These are phyloP conservation scores for Penicillium rolfsii DNA, from an alignment of 2,329 filamentous ascomycete species.

Conservation along the genomic window DNA sequence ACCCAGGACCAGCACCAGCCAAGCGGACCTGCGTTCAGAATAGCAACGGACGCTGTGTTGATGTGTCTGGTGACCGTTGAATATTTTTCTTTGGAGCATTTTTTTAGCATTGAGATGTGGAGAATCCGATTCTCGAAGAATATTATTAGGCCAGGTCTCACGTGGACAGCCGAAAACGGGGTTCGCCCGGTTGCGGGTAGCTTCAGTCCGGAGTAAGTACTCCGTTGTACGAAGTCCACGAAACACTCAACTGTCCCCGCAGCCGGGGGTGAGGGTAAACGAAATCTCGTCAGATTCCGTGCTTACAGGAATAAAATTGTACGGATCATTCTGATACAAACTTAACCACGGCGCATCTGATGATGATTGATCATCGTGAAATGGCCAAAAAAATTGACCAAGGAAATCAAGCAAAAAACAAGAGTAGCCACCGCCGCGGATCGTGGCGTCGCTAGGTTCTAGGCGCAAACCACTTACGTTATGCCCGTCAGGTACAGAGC, in stretches of 20 bases:
- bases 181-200: slow-evolving; percentile 1
- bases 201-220: too few relatives aligned
- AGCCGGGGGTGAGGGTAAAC: slow-evolving; percentile 22
- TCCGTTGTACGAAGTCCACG: too few relatives aligned
- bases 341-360: neutral
- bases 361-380: neutral
- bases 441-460: neutral
- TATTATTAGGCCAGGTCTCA: neutral
- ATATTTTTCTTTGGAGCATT: neutral
- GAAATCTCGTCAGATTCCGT: slow-evolving; percentile 9
- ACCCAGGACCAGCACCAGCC: neutral
- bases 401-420: neutral
- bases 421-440: neutral
- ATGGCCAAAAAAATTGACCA: neutral
- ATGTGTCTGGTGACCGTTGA: neutral
- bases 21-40: slow-evolving; percentile 7
- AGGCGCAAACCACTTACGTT: slow-evolving; percentile 7
- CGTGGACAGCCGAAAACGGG: slow-evolving; percentile 9
- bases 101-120: neutral
- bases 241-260: too few relatives aligned
- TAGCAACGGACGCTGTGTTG: too few relatives aligned
- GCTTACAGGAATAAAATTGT: neutral
- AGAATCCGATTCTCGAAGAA: neutral
- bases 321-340: neutral
- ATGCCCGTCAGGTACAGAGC: neutral